Conservation (phyloP, 805 yeast species). For the Candida patagonica region DNA sequence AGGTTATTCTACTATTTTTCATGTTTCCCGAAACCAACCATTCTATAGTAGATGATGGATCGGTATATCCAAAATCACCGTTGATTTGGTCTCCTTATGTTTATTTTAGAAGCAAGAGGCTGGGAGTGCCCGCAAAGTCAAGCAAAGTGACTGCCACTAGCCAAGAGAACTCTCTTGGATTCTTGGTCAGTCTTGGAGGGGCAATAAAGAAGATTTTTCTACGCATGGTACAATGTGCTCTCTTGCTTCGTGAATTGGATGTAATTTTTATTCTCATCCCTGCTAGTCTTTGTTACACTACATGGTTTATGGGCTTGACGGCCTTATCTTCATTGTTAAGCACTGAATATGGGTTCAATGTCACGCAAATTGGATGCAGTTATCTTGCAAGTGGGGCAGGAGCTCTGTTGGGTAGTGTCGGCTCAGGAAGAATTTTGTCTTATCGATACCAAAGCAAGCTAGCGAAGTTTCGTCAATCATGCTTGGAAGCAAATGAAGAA, state of each 20-base stretch:
- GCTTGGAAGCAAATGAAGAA: conserved; percentile 21
- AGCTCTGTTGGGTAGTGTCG: conserved; percentile 50
- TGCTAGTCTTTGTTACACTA: conserved; percentile 52
- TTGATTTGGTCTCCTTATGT: conserved; percentile 21
- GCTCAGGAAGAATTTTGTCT: conserved; percentile 50
- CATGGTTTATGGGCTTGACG: conserved; percentile 64
- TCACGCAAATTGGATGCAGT: conserved; percentile 56
- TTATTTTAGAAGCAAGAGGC: conserved; percentile 10
- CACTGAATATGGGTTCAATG: conserved; percentile 39
- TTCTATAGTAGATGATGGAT: conserved; percentile 64
- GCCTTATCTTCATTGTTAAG: conserved; percentile 41
- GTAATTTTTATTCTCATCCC: conserved; percentile 45
- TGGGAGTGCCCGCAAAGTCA: conserved; percentile 19
- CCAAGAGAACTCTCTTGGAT: conserved; percentile 8
- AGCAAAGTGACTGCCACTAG: not conserved
- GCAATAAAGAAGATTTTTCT: not conserved
- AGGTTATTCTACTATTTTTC: conserved; percentile 26
- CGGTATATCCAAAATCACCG: conserved; percentile 38
- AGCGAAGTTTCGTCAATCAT: conserved; percentile 2
- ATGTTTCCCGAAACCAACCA: conserved; percentile 71
- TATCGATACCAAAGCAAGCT: conserved; percentile 34
- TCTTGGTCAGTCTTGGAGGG: not conserved
- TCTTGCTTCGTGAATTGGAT: conserved; percentile 18
- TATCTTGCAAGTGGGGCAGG: conserved; percentile 70
- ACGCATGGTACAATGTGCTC: not conserved